Evolutionary conservation across 352 stramenopile genomes (phyloP), one percentile per base, ranked within the genome.

Genomic region (Phytophthora chlamydospora): DNA sequence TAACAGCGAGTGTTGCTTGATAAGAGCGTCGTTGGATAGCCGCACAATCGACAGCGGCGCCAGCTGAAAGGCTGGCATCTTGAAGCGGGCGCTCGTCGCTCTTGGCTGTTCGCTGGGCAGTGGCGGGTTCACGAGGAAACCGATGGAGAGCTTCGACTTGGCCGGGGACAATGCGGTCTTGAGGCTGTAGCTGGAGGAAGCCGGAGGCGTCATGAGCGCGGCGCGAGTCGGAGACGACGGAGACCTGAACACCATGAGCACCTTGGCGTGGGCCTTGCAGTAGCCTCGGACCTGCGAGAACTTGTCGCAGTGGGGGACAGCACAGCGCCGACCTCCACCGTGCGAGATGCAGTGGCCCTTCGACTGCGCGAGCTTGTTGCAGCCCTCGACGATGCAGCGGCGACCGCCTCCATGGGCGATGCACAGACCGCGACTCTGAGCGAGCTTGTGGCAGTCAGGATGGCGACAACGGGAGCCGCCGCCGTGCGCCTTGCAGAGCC

Each of bases 401-500:
- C 83, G 82, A 12, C 82, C 85, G 17, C 82, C 80, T 27, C 82
- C 84, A 58, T 93, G 82, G 21, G 80, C 80, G 46, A 93, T 93
- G 62, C 80, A 93, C 29, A 90, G 63, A 0, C 84, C 80, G 10
- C 80, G 82, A 43, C 75, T 87, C 55, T 90, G 82, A 42, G 85
- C 85, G 36, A 94, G 83, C 42, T 93, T 93, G 66, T 80, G 76
- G 64, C 83, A 93, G 46, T 76, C 66, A 8, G 75, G 63, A 29
- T 90, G 71, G n/a, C 82, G 86, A 70, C 88, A 96, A 4, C 83
- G 82, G 11, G 80, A 91, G 58, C 85, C 84, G 36, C 85, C 85
- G 44, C 88, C 87, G 49, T 96, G 87, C 9, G 85, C 88, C 53
- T 93, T 93, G 60, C 82, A 93, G n/a, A 89, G 76, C 1, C 82